Evolutionary conservation across 257 asterid species (phyloP).

Genomic region (Petunia secreta): DNA sequence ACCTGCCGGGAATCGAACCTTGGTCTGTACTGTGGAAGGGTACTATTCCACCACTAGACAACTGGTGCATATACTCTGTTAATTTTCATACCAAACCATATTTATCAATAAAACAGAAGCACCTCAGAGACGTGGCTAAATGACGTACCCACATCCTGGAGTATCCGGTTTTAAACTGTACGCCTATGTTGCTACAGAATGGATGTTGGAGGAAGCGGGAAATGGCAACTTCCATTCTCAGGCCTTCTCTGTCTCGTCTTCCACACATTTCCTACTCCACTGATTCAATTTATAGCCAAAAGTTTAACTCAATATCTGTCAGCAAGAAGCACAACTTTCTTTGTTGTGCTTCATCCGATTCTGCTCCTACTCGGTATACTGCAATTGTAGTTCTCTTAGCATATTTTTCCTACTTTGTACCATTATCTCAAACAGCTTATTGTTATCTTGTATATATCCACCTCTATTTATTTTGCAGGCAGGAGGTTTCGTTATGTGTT

Average conservation of each 20-base stretch:
- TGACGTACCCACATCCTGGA: slow-evolving; percentile 26
- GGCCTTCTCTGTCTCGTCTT: slow-evolving; percentile 28
- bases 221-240: slow-evolving; percentile 60
- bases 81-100: no score
- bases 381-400: no score
- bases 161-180: neutral
- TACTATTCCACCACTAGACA: no score
- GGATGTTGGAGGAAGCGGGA: slow-evolving; percentile 22
- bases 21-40: no score
- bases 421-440: neutral
- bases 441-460: neutral
- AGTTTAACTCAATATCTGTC: slow-evolving; percentile 10
- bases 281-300: slow-evolving; percentile 11
- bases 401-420: neutral
- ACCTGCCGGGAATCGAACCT: no score
- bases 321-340: slow-evolving; percentile 32
- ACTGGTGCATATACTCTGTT: no score
- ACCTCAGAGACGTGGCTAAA: slow-evolving; percentile 29
- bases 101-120: neutral
- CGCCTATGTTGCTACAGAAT: slow-evolving; percentile 8
- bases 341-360: slow-evolving; percentile 39
- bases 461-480: slow-evolving; percentile 17
- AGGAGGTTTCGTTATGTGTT: slow-evolving; percentile 58
- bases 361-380: slow-evolving; percentile 34
- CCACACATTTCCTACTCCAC: neutral